These are phyloP conservation scores for Ceratobasidium sp. DNA, from an alignment of 1,284 basidiomycete species.

Conservation along the genomic window DNA sequence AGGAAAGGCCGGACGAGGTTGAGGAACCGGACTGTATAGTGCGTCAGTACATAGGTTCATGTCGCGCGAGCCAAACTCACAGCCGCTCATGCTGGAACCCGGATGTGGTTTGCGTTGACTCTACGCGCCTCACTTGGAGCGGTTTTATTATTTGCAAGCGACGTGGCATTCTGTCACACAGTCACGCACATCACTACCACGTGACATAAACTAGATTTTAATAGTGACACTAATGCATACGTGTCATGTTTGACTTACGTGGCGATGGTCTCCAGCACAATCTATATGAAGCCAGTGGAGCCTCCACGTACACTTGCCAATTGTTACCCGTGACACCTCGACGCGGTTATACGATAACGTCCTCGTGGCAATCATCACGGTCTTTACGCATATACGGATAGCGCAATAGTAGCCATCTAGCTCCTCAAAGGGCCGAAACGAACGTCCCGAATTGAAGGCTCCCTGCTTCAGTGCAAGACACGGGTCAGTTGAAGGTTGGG, in stretches of 20 bases:
- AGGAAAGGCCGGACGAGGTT: constrained; percentile 96
- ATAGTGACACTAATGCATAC: constrained; percentile 26
- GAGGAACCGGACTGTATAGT: constrained; percentile 80
- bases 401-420: too few species aligned
- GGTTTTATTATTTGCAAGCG: constrained; percentile 38
- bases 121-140: constrained; percentile 24
- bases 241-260: constrained; percentile 31
- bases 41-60: constrained; percentile 23
- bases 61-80: constrained; percentile 39
- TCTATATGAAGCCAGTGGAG: background rate
- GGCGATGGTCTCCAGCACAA: constrained; percentile 23
- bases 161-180: constrained; percentile 32
- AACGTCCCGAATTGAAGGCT: too few species aligned
- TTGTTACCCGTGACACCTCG: too few species aligned
- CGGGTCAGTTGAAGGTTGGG: too few species aligned
- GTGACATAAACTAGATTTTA: constrained; percentile 26
- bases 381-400: too few species aligned
- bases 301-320: too few species aligned
- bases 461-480: too few species aligned
- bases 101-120: constrained; percentile 36
- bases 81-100: constrained; percentile 45
- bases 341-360: too few species aligned
- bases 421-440: too few species aligned
- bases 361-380: too few species aligned
- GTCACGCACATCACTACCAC: constrained; percentile 3